Conservation (phyloP, 805 yeast species). For the Kurtzmaniella fragi region DNA sequence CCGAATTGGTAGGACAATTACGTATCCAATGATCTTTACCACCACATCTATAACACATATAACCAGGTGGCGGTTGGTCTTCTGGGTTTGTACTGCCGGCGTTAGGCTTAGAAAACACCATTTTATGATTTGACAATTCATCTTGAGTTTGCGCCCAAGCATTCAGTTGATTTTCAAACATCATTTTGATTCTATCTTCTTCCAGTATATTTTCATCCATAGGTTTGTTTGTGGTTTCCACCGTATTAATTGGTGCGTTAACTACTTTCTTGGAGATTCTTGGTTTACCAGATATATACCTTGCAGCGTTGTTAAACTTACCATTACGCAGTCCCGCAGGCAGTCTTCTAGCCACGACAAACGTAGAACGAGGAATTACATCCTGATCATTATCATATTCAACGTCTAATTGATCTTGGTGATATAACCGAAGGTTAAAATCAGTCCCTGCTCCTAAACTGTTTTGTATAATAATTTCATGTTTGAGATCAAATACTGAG, state of each 20-base stretch:
- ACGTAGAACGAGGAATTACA: slow-evolving; percentile 85
- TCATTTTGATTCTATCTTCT: slow-evolving; percentile 81
- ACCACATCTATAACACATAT: slow-evolving; percentile 95
- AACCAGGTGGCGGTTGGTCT: slow-evolving; percentile 90
- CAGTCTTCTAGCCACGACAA: slow-evolving; percentile 73
- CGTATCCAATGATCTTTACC: slow-evolving; percentile 90
- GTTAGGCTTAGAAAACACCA: slow-evolving; percentile 55
- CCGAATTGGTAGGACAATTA: slow-evolving; percentile 90
- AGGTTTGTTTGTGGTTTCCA: slow-evolving; percentile 16
- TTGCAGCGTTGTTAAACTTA: slow-evolving; percentile 52
- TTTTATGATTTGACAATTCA: slow-evolving; percentile 78
- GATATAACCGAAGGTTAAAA: slow-evolving; percentile 69
- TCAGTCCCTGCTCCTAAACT: slow-evolving; percentile 80
- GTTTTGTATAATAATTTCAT: slow-evolving; percentile 80
- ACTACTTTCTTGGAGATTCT: slow-evolving; percentile 39
- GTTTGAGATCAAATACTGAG: slow-evolving; percentile 88
- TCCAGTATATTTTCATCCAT: slow-evolving; percentile 54
- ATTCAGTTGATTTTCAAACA: slow-evolving; percentile 90
- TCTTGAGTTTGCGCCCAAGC: slow-evolving; percentile 96
- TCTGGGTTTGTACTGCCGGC: slow-evolving; percentile 36
- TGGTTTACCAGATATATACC: slow-evolving; percentile 74
- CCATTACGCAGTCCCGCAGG: slow-evolving; percentile 51
- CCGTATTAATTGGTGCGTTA: slow-evolving; percentile 20
- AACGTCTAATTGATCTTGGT: slow-evolving; percentile 47
- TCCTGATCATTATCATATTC: slow-evolving; percentile 86